A percentile compares a stretch with the other conserved stretches of the same genome.
Conservation (phyloP, 345 rosid species). For the Pistacia integerrima region DNA sequence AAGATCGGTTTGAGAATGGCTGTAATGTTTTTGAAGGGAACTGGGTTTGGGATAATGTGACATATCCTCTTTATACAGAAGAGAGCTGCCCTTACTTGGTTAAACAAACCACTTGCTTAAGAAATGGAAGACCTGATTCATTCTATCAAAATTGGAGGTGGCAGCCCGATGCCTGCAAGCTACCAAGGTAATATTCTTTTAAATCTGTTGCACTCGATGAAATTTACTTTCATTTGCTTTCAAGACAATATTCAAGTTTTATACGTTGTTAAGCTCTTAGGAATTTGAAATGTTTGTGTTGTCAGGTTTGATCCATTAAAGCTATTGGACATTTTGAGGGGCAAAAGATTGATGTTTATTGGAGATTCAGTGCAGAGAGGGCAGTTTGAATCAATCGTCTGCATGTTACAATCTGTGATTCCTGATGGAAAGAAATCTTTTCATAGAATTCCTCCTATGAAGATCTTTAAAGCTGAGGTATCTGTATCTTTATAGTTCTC, state of each 20-base stretch:
- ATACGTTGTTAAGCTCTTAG: neutral
- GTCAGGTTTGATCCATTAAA: conserved; percentile 77
- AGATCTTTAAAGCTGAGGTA: conserved; percentile 85
- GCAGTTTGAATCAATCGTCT: conserved; percentile 88
- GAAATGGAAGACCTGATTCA: conserved; percentile 86
- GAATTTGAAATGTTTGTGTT: conserved; percentile 14
- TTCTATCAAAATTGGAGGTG: conserved; percentile 84
- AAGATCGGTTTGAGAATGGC: conserved; percentile 54
- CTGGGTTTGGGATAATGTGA: conserved; percentile 89
- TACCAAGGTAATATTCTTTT: conserved; percentile 54
- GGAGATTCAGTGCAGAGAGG: conserved; percentile 95
- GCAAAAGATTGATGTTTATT: conserved; percentile 80
- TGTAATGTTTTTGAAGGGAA: conserved; percentile 81
- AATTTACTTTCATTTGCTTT: no score
- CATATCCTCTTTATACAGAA: conserved; percentile 75
- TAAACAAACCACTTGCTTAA: conserved; percentile 77
- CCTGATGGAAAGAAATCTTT: conserved; percentile 70
- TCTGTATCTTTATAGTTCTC: neutral
- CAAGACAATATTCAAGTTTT: no score
- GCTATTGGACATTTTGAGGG: conserved; percentile 69
- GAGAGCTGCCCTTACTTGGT: conserved; percentile 84
- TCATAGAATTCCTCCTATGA: conserved; percentile 79
- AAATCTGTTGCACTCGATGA: neutral
- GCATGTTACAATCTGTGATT: conserved; percentile 78
- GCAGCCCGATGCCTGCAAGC: conserved; percentile 73